phyloP scores from a whole-genome alignment of 768 basidiomycete species.

The Xerocomellus amylosporus region DNA sequence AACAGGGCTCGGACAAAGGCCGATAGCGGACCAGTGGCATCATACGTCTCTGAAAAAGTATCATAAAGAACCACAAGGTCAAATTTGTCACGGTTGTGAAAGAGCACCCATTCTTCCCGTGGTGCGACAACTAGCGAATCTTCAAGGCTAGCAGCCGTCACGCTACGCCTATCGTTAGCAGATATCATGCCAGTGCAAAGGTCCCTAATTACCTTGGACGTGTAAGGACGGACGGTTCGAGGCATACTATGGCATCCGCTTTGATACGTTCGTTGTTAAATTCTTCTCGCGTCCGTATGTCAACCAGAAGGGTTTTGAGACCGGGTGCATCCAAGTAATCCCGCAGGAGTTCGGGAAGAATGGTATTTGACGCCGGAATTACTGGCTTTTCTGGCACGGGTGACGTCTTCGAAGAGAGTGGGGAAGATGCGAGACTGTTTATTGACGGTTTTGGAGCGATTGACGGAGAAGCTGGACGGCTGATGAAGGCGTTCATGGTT shows the following conservation, averaged over 20 bases:
- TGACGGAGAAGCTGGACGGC: constrained; percentile 61
- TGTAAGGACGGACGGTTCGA: constrained; percentile 76
- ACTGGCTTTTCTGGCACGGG: constrained; percentile 35
- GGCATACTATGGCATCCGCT: constrained; percentile 67
- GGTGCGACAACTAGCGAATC: constrained; percentile 71
- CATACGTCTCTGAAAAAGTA: constrained; percentile 51
- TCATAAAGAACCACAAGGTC: constrained; percentile 90
- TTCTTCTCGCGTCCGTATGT: constrained; percentile 75
- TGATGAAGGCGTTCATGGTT: constrained; percentile 51
- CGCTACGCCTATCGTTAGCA: constrained; percentile 40
- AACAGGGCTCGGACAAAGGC: constrained; percentile 66
- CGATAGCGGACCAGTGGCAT: constrained; percentile 51
- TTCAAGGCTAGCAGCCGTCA: constrained; percentile 67
- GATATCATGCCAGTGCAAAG: background rate
- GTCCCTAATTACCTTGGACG: constrained; percentile 56
- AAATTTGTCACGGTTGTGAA: constrained; percentile 81
- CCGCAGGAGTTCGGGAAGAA: constrained; percentile 56
- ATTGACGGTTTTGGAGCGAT: constrained; percentile 44
- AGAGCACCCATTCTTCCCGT: constrained; percentile 65
- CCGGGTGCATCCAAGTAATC: constrained; percentile 50
- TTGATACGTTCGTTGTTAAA: constrained; percentile 75
- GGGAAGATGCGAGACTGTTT: constrained; percentile 35
- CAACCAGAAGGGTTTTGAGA: constrained; percentile 71
- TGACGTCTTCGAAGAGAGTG: constrained; percentile 31
- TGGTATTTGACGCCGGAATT: constrained; percentile 60